These are phyloP conservation scores for Fragilariopsis cylindrus DNA, from an alignment of 108 stramenopile genomes.

Conservation along the genomic window DNA sequence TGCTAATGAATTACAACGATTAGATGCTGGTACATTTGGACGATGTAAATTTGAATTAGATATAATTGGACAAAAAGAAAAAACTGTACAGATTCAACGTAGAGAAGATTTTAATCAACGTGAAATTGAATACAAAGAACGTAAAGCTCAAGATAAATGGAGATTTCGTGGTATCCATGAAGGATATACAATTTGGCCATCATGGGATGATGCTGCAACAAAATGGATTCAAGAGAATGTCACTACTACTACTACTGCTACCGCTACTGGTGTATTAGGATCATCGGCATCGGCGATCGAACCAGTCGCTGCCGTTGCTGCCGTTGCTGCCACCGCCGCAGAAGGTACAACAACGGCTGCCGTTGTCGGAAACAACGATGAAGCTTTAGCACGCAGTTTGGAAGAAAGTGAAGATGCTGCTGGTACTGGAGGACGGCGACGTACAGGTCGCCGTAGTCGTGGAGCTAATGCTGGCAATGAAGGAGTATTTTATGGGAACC, in stretches of 20 bases:
- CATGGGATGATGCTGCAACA: slow-evolving; percentile 35
- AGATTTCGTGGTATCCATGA: slow-evolving; percentile 52
- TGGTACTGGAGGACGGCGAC: slow-evolving; percentile 1
- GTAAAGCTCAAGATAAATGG: slow-evolving; percentile 46
- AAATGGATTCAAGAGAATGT: slow-evolving; percentile 26
- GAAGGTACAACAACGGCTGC: slow-evolving; percentile 3
- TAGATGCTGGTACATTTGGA: slow-evolving; percentile 34
- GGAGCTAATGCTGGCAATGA: slow-evolving; percentile 15
- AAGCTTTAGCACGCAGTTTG: slow-evolving; percentile 35
- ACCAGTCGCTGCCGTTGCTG: background rate
- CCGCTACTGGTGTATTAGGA: background rate
- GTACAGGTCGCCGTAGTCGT: slow-evolving; percentile 16
- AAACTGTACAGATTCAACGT: slow-evolving; percentile 17
- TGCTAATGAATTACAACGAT: slow-evolving; percentile 26
- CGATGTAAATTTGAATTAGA: slow-evolving; percentile 39
- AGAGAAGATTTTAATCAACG: slow-evolving; percentile 24
- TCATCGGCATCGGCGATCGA: background rate
- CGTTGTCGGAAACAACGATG: slow-evolving; percentile 25
- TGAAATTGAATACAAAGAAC: slow-evolving; percentile 36
- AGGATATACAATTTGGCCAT: slow-evolving; percentile 51
- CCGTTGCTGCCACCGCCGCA: background rate
- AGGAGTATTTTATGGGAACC: slow-evolving; percentile 73
- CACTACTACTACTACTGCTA: background rate
- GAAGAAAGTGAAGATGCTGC: slow-evolving; percentile 16
- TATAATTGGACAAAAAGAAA: slow-evolving; percentile 23